These are phyloP conservation scores for Naegleria fowleri DNA, from an alignment of 208 protist species.

Conservation along the genomic window DNA sequence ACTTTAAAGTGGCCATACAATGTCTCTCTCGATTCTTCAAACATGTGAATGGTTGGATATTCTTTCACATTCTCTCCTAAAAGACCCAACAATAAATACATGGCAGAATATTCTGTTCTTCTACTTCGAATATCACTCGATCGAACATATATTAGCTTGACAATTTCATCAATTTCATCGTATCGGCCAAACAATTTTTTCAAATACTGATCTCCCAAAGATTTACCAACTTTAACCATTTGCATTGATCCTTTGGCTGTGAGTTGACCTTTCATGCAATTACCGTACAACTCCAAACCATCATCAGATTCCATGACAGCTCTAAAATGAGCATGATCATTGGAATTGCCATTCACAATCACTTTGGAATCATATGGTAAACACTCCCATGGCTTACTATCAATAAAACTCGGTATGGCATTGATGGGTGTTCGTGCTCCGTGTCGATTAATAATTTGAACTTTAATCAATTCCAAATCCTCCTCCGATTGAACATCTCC, in stretches of 20 bases:
- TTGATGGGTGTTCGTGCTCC: neutral
- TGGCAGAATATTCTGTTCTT: neutral
- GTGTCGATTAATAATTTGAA: neutral
- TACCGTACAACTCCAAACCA: neutral
- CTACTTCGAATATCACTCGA: neutral
- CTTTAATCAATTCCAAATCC: neutral
- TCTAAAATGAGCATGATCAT: neutral
- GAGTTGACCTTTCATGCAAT: neutral
- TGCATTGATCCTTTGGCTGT: neutral
- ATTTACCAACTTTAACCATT: neutral
- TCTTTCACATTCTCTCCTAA: neutral
- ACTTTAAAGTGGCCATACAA: neutral
- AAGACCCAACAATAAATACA: neutral
- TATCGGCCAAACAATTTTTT: neutral
- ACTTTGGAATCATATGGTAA: neutral
- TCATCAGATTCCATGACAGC: neutral
- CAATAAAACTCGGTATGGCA: neutral
- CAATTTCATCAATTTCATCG: neutral
- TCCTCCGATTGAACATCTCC: neutral
- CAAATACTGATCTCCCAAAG: neutral
- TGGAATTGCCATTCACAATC: neutral
- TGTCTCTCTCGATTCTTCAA: neutral
- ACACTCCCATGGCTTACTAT: neutral
- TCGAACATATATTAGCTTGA: neutral
- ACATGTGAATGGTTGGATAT: neutral